phyloP scores from a whole-genome alignment of 1,139 yeast species.

The Ogataea hybrid region DNA sequence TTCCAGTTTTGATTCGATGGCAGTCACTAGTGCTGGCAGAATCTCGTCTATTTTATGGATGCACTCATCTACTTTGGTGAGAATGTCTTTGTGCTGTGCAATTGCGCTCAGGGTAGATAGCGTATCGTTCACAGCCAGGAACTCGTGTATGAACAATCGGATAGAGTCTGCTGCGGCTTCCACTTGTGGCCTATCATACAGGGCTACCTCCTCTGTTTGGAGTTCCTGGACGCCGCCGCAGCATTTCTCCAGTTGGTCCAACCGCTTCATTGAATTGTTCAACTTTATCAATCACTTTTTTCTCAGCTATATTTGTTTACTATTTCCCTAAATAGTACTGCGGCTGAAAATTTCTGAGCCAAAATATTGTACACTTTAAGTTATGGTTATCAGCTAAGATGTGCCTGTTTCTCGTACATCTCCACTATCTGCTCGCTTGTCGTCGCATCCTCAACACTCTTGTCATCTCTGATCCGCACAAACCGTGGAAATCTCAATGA shows the following conservation, averaged over 20 bases:
- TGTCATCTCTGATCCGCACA: conserved; percentile 82
- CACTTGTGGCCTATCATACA: not conserved
- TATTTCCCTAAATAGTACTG: conserved; percentile 6
- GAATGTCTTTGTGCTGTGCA: conserved; percentile 1
- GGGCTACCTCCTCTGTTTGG: not conserved
- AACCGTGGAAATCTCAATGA: conserved; percentile 92
- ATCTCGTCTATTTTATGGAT: not conserved
- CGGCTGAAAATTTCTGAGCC: conserved; percentile 2
- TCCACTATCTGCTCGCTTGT: conserved; percentile 87
- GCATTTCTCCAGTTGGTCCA: conserved; percentile 3
- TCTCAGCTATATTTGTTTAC: conserved; percentile 3
- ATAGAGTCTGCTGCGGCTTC: not conserved
- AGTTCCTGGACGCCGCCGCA: conserved; percentile 1
- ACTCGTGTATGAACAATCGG: not conserved
- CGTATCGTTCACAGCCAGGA: conserved; percentile 4
- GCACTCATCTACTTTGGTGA: conserved; percentile 1
- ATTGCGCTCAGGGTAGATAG: conserved; percentile 30
- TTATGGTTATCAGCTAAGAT: not conserved
- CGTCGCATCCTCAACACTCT: conserved; percentile 85
- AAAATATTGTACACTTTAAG: too few species aligned
- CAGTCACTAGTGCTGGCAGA: not conserved
- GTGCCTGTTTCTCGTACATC: conserved; percentile 72
- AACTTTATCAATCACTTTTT: conserved; percentile 9
- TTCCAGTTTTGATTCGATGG: conserved; percentile 3
- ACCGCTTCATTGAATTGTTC: conserved; percentile 8